These are phyloP conservation scores for Atkinsonella texensis DNA, from an alignment of 2,329 filamentous ascomycete genomes.

Conservation along the genomic window DNA sequence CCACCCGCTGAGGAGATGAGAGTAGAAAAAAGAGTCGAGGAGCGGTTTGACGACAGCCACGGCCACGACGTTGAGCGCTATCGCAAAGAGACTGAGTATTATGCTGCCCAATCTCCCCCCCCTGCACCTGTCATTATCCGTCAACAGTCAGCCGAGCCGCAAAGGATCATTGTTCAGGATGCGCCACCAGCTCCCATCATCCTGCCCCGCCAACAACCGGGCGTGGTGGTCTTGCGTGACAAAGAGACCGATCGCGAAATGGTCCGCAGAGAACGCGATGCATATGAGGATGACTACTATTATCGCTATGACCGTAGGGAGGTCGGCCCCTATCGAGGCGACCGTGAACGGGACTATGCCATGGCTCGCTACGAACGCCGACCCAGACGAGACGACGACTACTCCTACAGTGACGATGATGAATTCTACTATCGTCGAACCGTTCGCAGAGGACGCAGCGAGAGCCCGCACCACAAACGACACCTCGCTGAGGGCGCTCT, in stretches of 20 bases:
- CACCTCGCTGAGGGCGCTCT: conserved; percentile 53
- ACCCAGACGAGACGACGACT: conserved; percentile 30
- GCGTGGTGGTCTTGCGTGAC: conserved; percentile 31
- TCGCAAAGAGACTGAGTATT: conserved; percentile 52
- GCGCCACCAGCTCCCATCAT: conserved; percentile 42
- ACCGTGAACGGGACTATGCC: conserved; percentile 16
- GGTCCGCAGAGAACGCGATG: conserved; percentile 22
- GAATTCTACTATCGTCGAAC: conserved; percentile 34
- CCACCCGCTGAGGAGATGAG: conserved; percentile 39
- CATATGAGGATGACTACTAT: conserved; percentile 37
- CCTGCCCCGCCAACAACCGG: conserved; percentile 32
- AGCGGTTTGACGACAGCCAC: conserved; percentile 32
- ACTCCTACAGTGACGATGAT: conserved; percentile 34
- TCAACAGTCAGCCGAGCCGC: conserved; percentile 40
- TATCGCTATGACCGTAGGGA: conserved; percentile 36
- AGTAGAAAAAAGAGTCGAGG: conserved; percentile 41
- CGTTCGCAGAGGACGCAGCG: conserved; percentile 38
- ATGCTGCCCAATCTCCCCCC: conserved; percentile 36
- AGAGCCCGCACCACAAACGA: conserved; percentile 41
- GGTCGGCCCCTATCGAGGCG: conserved; percentile 26
- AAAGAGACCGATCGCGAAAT: conserved; percentile 28
- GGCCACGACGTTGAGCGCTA: conserved; percentile 45
- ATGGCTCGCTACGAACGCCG: conserved; percentile 27
- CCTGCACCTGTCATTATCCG: conserved; percentile 44
- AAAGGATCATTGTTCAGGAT: conserved; percentile 50